Percentiles rank a stretch among this genome's conserved stretches.
These are phyloP conservation scores for Papilionanthe hybrid DNA, from an alignment of 116 monocot genomes.

Conservation along the genomic window DNA sequence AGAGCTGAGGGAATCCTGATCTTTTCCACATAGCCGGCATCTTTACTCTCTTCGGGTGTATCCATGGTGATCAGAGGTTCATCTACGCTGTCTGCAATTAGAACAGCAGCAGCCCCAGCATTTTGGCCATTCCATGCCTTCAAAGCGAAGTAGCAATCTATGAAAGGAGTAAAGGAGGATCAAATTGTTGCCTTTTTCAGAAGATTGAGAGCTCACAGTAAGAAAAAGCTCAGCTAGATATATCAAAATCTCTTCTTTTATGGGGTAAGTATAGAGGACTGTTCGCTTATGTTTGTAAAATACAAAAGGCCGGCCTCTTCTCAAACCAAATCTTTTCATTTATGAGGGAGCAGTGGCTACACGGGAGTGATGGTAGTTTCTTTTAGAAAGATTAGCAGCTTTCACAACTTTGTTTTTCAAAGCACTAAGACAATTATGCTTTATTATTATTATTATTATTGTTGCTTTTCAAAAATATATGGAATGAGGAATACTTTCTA, in stretches of 20 bases:
- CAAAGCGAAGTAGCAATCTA: conserved; percentile 75
- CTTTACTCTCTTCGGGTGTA: conserved; percentile 44
- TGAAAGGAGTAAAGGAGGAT: background rate
- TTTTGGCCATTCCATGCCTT: conserved; percentile 83
- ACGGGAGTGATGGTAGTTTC: background rate
- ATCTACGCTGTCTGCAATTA: conserved; percentile 59
- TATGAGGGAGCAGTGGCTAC: background rate
- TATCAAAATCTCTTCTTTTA: background rate
- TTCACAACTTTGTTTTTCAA: background rate
- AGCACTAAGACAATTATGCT: too few relatives aligned
- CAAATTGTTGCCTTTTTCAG: background rate
- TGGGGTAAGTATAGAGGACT: background rate
- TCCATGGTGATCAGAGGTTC: conserved; percentile 89
- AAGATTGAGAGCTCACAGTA: background rate
- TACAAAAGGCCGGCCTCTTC: background rate
- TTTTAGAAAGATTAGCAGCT: background rate
- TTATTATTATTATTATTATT: too few relatives aligned
- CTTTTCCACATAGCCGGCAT: conserved; percentile 47
- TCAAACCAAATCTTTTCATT: background rate
- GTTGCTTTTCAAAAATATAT: too few relatives aligned
- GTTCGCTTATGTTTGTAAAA: background rate
- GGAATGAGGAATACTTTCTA: too few relatives aligned
- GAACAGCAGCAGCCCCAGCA: conserved; percentile 70
- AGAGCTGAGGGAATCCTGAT: conserved; percentile 73
- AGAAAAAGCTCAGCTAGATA: background rate